Evolutionary conservation across 1,284 basidiomycete genomes (phyloP).

Genomic region (Phylloboletellus chloephorus): DNA sequence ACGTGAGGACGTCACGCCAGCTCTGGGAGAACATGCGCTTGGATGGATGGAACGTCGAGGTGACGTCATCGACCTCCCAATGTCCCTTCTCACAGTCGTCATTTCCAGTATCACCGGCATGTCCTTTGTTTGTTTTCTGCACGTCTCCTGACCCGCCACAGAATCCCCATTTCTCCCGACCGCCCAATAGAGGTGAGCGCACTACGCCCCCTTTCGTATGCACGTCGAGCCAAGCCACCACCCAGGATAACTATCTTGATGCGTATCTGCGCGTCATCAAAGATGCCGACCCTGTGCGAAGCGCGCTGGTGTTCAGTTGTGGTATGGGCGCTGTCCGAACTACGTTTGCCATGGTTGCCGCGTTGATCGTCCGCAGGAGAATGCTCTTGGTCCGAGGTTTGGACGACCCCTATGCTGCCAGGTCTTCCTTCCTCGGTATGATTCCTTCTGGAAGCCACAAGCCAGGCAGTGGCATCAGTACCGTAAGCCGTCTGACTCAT

Average conservation of each 20-base stretch:
- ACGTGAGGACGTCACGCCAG: constrained; percentile 85
- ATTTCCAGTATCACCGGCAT: constrained; percentile 57
- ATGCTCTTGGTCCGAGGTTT: constrained; percentile 77
- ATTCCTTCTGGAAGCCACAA: constrained; percentile 14
- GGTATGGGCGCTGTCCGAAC: constrained; percentile 97
- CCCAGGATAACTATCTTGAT: constrained; percentile 88
- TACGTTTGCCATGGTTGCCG: constrained; percentile 96
- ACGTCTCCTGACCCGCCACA: constrained; percentile 26
- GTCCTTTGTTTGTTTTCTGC: constrained; percentile 11
- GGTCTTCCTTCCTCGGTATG: constrained; percentile 27
- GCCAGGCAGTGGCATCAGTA: constrained; percentile 33
- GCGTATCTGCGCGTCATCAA: constrained; percentile 85
- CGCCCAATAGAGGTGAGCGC: constrained; percentile 70
- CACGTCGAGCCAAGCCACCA: constrained; percentile 6
- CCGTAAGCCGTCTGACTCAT: constrained; percentile 33
- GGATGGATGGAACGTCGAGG: constrained; percentile 89
- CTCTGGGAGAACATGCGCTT: constrained; percentile 77
- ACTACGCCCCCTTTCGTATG: background rate
- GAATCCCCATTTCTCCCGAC: constrained; percentile 91
- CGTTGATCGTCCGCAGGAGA: constrained; percentile 81
- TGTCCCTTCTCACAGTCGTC: constrained; percentile 4
- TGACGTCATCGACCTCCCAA: constrained; percentile 25
- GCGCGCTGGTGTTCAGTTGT: constrained; percentile 92
- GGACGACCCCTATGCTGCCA: constrained; percentile 65
- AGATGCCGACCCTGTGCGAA: constrained; percentile 73